phyloP scores from a whole-genome alignment of 139 green algal species.

The Chlamydomonas eustigma region DNA sequence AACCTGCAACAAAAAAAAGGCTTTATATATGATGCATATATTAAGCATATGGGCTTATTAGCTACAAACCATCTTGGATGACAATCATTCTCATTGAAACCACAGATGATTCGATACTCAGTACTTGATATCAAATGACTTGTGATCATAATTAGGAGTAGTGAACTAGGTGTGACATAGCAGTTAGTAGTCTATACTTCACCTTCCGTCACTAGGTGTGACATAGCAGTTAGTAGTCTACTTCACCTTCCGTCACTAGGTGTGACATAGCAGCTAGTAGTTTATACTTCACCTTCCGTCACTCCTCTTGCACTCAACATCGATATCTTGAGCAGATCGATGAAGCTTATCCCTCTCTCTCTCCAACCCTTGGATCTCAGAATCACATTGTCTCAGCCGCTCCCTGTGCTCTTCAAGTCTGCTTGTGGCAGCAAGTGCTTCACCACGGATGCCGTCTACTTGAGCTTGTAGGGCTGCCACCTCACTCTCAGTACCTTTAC shows the following conservation, averaged over 20 bases:
- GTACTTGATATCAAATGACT: no score
- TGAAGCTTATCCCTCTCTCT: constrained; percentile 17
- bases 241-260: no score
- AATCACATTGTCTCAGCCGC: constrained; percentile 72
- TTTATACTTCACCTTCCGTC: background rate
- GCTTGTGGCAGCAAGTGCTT: background rate
- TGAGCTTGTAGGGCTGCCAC: background rate
- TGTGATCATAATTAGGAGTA: background rate
- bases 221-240: no score
- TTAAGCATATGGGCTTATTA: no score
- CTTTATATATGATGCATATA: no score
- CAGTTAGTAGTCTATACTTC: no score
- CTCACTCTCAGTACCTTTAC: background rate
- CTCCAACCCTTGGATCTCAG: constrained; percentile 62
- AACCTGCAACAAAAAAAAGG: constrained; percentile 15
- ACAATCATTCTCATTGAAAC: background rate
- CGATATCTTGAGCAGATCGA: background rate
- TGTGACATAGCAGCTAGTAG: no score
- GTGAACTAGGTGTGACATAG: background rate
- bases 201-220: no score
- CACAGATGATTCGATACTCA: background rate
- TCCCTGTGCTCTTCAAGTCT: constrained; percentile 6
- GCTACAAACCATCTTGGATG: background rate
- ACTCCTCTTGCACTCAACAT: background rate
- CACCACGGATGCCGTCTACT: background rate